phyloP scores from a whole-genome alignment of 2,329 filamentous ascomycete species.

The Colletotrichum endophyticum region DNA sequence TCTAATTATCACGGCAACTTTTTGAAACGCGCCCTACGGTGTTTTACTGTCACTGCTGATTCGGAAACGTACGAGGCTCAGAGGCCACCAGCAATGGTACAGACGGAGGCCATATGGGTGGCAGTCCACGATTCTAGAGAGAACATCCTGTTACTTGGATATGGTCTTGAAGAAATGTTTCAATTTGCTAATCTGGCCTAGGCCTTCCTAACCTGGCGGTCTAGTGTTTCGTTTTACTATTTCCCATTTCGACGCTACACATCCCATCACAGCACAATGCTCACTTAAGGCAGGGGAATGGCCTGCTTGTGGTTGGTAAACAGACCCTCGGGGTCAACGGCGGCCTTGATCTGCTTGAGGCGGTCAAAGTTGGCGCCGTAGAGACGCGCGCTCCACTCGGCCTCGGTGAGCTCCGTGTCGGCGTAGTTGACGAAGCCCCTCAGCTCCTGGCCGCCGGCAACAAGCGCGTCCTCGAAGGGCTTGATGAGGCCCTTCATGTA shows the following conservation, averaged over 20 bases:
- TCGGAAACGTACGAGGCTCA: neutral
- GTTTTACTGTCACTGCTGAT: neutral
- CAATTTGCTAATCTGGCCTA: neutral
- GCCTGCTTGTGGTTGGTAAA: constrained; percentile 21
- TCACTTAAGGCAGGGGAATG: constrained; percentile 7
- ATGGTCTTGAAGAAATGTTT: neutral
- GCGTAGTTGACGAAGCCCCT: constrained; percentile 22
- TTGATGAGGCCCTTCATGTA: constrained; percentile 49
- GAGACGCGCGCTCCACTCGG: constrained; percentile 19
- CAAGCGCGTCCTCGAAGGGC: constrained; percentile 20
- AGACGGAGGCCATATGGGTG: neutral
- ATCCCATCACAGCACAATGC: neutral
- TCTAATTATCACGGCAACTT: neutral
- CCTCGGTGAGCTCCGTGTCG: constrained; percentile 18
- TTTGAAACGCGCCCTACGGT: neutral
- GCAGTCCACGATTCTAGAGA: neutral
- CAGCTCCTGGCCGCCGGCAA: constrained; percentile 4
- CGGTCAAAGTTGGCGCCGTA: constrained; percentile 21
- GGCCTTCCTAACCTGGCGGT: neutral
- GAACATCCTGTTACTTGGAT: neutral
- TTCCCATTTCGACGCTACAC: neutral
- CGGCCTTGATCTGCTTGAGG: constrained; percentile 20
- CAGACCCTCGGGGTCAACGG: constrained; percentile 16
- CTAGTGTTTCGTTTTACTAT: neutral
- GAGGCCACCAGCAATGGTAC: neutral